phyloP scores from a whole-genome alignment of 257 asterid species.

The Forsythia suspensa region DNA sequence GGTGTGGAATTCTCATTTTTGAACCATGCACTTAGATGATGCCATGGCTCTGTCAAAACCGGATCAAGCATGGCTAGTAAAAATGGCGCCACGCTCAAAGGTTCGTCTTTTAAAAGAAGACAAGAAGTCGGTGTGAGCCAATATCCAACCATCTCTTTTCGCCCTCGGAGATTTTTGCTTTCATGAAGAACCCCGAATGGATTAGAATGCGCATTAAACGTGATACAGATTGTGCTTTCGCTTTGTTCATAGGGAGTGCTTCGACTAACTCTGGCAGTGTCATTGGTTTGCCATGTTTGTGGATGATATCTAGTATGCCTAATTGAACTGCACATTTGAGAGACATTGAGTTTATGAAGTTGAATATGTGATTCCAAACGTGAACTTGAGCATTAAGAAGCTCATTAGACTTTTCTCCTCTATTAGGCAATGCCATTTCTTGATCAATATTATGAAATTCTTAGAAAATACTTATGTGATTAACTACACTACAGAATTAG shows the following conservation, averaged over 20 bases:
- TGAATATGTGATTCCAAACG: slow-evolving; percentile 23
- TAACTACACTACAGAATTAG: too few relatives aligned
- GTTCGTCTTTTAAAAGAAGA: slow-evolving; percentile 17
- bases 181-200: slow-evolving; percentile 12
- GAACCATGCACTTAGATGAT: slow-evolving; percentile 22
- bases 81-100: not conserved
- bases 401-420: not conserved
- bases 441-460: not conserved
- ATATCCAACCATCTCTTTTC: not conserved
- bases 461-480: too few relatives aligned
- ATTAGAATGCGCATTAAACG: slow-evolving; percentile 11
- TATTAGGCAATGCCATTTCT: slow-evolving; percentile 1
- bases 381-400: slow-evolving; percentile 26
- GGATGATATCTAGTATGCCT: slow-evolving; percentile 17
- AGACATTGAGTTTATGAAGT: slow-evolving; percentile 19
- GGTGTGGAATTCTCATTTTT: not conserved
- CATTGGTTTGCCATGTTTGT: slow-evolving; percentile 21
- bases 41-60: slow-evolving; percentile 13
- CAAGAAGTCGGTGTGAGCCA: slow-evolving; percentile 18
- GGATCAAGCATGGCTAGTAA: slow-evolving; percentile 16
- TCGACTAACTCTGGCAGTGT: not conserved
- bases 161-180: not conserved
- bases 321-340: slow-evolving; percentile 19
- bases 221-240: slow-evolving; percentile 11
- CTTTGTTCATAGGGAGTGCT: slow-evolving; percentile 11